These are phyloP conservation scores for Gynandropsis gynandra DNA, from an alignment of 345 rosid species.

Conservation along the genomic window DNA sequence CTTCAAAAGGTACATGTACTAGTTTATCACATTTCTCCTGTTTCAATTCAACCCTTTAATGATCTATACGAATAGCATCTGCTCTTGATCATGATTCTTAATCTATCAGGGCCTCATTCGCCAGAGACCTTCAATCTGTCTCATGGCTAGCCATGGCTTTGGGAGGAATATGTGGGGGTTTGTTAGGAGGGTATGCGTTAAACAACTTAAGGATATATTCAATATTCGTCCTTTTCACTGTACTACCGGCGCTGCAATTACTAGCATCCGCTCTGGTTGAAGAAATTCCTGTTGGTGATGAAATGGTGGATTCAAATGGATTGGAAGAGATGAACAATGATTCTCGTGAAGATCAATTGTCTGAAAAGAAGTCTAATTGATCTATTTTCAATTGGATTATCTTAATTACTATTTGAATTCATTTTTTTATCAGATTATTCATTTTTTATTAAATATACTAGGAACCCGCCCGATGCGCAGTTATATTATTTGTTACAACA, in stretches of 20 bases:
- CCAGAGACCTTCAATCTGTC: slow-evolving; percentile 92
- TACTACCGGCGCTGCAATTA: slow-evolving; percentile 66
- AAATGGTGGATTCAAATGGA: slow-evolving; percentile 24
- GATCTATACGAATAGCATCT: no score
- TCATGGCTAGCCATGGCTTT: slow-evolving; percentile 93
- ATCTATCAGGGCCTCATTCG: slow-evolving; percentile 69
- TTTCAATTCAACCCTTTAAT: not conserved
- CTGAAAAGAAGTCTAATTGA: slow-evolving; percentile 35
- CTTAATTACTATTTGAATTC: no score
- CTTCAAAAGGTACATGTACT: no score
- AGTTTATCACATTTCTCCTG: no score
- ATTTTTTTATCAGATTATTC: no score
- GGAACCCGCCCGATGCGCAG: no score
- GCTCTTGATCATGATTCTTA: not conserved
- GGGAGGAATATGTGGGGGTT: slow-evolving; percentile 88
- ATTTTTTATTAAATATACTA: no score
- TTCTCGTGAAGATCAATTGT: slow-evolving; percentile 32
- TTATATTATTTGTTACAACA: no score
- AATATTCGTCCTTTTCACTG: slow-evolving; percentile 70
- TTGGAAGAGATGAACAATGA: slow-evolving; percentile 27
- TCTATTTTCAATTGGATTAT: no score
- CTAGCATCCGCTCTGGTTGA: slow-evolving; percentile 65
- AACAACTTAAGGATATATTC: slow-evolving; percentile 54
- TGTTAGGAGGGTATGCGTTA: slow-evolving; percentile 83
- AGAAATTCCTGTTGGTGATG: slow-evolving; percentile 39